A percentile compares a stretch with the other conserved stretches of the same genome.
Evolutionary conservation across 345 rosid genomes (phyloP).

Genomic region (Mercurialis annua): DNA sequence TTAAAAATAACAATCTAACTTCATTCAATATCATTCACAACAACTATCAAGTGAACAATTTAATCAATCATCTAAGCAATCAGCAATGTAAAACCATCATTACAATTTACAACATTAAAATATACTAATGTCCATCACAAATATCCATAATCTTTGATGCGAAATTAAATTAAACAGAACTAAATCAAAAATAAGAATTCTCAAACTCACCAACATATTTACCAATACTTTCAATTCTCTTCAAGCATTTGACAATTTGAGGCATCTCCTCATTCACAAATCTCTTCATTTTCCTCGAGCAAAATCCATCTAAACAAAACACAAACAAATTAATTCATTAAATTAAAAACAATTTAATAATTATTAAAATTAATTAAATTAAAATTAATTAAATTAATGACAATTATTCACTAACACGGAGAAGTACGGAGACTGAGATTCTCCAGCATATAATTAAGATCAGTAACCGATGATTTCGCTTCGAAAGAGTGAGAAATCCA

Average conservation of each 20-base stretch:
- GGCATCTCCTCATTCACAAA: conserved; percentile 41
- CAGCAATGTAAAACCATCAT: not conserved
- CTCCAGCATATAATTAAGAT: conserved; percentile 36
- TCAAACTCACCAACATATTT: conserved; percentile 49
- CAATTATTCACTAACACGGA: conserved; percentile 18
- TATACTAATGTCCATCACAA: not conserved
- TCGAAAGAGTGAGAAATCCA: conserved; percentile 63
- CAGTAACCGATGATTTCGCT: conserved; percentile 40
- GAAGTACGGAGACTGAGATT: conserved; percentile 39
- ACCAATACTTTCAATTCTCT: conserved; percentile 37
- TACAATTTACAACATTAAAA: not conserved
- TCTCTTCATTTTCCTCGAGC: conserved; percentile 25
- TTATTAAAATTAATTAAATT: not conserved
- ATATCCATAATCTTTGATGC: not conserved
- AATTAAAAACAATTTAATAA: not conserved
- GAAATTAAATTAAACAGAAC: not conserved
- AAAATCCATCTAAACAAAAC: conserved; percentile 38
- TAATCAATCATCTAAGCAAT: not conserved
- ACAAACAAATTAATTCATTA: not conserved
- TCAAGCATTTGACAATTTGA: conserved; percentile 43
- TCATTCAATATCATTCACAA: not conserved
- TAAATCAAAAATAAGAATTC: not conserved
- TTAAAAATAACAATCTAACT: not conserved
- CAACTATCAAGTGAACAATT: too few species aligned
- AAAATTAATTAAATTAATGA: not conserved